phyloP scores from a whole-genome alignment of 176 grass and related monocot species.

The Microstegium vimineum region DNA sequence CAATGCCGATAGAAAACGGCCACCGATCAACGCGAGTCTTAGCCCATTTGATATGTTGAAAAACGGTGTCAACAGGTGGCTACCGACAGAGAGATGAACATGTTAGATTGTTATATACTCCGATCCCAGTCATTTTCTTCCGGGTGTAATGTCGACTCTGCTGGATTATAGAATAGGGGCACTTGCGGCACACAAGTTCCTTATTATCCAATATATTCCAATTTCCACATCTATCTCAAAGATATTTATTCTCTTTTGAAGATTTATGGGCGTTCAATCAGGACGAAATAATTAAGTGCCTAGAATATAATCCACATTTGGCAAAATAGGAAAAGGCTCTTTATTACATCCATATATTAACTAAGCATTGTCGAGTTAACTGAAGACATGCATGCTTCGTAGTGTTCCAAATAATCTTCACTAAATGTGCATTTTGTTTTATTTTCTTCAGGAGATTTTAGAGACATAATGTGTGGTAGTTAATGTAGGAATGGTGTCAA shows the following conservation, averaged over 20 bases:
- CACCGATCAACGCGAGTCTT: too few species aligned
- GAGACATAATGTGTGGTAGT: constrained; percentile 22
- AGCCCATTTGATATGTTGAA: too few species aligned
- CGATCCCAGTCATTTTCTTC: not conserved
- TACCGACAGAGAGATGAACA: too few species aligned
- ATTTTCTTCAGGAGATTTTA: constrained; percentile 11
- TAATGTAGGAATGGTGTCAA: constrained; percentile 26
- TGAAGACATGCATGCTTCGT: not conserved
- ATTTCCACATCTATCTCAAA: constrained; percentile 24
- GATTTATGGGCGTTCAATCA: constrained; percentile 12
- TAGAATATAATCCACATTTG: constrained; percentile 48
- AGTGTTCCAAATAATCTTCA: not conserved
- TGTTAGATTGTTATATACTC: not conserved
- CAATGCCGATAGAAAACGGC: too few species aligned
- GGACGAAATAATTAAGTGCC: not conserved
- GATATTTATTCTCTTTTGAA: constrained; percentile 39
- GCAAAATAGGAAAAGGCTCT: constrained; percentile 37
- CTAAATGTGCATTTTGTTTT: not conserved
- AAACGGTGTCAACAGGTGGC: too few species aligned
- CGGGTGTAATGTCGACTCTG: not conserved
- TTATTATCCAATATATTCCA: constrained; percentile 21
- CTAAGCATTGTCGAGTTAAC: not conserved
- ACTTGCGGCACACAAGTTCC: constrained; percentile 19
- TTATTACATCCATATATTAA: not conserved
- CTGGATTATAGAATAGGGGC: constrained; percentile 13